Evolutionary conservation across 1,139 yeast genomes (phyloP).

Genomic region (Candida buenavistaensis): DNA sequence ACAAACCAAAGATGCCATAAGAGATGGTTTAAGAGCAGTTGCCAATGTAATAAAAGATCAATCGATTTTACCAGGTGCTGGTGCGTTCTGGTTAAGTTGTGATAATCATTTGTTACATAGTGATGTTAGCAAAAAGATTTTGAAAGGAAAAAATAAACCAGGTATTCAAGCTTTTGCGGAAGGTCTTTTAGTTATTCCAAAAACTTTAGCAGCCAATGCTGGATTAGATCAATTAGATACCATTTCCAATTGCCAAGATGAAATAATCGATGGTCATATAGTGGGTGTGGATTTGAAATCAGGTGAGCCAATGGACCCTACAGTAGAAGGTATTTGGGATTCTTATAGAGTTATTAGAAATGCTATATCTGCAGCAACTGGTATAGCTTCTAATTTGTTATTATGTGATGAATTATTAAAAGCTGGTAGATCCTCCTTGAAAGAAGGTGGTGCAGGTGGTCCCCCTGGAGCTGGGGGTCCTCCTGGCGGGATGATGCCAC

Average conservation of each 20-base stretch:
- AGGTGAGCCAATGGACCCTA: constrained; percentile 96
- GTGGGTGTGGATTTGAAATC: constrained; percentile 90
- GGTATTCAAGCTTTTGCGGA: constrained; percentile 95
- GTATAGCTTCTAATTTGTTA: constrained; percentile 88
- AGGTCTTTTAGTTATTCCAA: constrained; percentile 86
- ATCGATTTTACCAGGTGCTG: constrained; percentile 93
- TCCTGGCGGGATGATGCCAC: constrained; percentile 17
- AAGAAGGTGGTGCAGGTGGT: constrained; percentile 51
- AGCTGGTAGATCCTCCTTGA: constrained; percentile 92
- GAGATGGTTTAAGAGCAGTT: constrained; percentile 96
- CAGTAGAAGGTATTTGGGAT: constrained; percentile 95
- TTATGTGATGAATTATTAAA: constrained; percentile 94
- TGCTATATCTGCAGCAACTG: constrained; percentile 89
- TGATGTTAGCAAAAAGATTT: constrained; percentile 46
- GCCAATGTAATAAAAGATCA: constrained; percentile 87
- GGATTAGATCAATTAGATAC: constrained; percentile 94
- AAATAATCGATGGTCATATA: constrained; percentile 72
- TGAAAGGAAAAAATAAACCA: constrained; percentile 84
- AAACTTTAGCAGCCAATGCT: constrained; percentile 88
- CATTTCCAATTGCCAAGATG: constrained; percentile 87
- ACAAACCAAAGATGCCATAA: constrained; percentile 94
- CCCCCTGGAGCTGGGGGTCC: constrained; percentile 17
- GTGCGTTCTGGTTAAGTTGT: constrained; percentile 89
- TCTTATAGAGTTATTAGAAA: constrained; percentile 91
- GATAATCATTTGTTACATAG: constrained; percentile 61